These are phyloP conservation scores for Sporothrix sp. DNA, from an alignment of 2,329 filamentous ascomycete genomes.

Conservation along the genomic window DNA sequence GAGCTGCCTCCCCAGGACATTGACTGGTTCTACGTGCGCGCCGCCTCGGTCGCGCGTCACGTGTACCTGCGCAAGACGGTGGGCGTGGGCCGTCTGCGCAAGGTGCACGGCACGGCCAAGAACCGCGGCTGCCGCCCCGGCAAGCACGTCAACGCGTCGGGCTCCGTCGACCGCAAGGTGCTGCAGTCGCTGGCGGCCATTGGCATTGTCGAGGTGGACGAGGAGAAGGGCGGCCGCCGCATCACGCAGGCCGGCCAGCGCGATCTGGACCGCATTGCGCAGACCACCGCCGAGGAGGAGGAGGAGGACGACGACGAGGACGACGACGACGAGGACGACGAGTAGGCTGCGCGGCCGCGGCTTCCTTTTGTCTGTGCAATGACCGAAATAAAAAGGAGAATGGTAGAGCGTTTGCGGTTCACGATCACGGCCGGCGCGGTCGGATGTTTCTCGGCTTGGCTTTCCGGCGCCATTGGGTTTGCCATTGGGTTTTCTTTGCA, in stretches of 20 bases:
- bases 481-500: too few relatives aligned
- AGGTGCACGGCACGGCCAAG: conserved; percentile 85
- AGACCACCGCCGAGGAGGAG: conserved; percentile 66
- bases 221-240: conserved; percentile 96
- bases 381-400: too few relatives aligned
- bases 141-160: conserved; percentile 91
- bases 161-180: conserved; percentile 94
- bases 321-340: too few relatives aligned
- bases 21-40: conserved; percentile 92
- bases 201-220: conserved; percentile 91
- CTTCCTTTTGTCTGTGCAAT: too few relatives aligned
- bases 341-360: too few relatives aligned
- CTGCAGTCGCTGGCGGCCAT: conserved; percentile 99
- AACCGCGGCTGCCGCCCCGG: conserved; percentile 89
- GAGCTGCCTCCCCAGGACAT: conserved; percentile 97
- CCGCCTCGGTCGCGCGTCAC: conserved; percentile 91
- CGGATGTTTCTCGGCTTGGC: too few relatives aligned
- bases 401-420: too few relatives aligned
- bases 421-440: too few relatives aligned
- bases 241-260: conserved; percentile 98
- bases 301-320: conserved; percentile 51
- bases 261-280: conserved; percentile 94
- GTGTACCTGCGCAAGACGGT: conserved; percentile 99
- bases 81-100: conserved; percentile 90
- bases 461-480: too few relatives aligned